Evolutionary conservation across 192 early-diverging fungal genomes (phyloP).

Genomic region (Chytriomyces hyalinus): DNA sequence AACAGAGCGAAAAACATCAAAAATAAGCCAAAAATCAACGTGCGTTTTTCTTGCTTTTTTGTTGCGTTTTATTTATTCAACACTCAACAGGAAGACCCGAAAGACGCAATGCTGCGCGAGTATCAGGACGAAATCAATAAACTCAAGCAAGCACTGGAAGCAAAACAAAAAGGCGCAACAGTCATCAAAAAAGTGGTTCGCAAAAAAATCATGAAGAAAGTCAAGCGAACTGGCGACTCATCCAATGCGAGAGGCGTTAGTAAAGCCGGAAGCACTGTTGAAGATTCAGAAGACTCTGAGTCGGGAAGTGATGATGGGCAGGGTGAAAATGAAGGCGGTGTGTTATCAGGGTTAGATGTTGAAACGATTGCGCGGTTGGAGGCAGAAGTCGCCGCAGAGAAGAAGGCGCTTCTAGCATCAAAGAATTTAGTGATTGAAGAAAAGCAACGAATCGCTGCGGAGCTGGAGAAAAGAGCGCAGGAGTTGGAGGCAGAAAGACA

Average conservation of each 20-base stretch:
- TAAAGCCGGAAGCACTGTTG: neutral
- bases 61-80: too few relatives aligned
- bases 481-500: constrained; percentile 60
- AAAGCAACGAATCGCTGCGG: constrained; percentile 57
- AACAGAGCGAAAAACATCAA: constrained; percentile 72
- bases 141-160: constrained; percentile 56
- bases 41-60: too few relatives aligned
- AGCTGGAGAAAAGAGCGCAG: constrained; percentile 55
- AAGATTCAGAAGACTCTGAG: constrained; percentile 35
- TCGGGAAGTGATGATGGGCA: constrained; percentile 40
- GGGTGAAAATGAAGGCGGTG: constrained; percentile 32
- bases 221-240: constrained; percentile 36
- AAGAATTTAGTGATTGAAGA: constrained; percentile 65
- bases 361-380: constrained; percentile 57
- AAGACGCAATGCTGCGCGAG: constrained; percentile 69
- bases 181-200: constrained; percentile 55
- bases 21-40: constrained; percentile 67
- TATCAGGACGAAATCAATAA: constrained; percentile 68
- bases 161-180: constrained; percentile 46
- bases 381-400: constrained; percentile 63
- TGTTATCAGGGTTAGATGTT: constrained; percentile 54
- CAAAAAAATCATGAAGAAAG: constrained; percentile 61
- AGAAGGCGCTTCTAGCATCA: constrained; percentile 53
- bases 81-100: constrained; percentile 57
- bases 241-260: neutral